Conservation (phyloP, 768 basidiomycete genomes). For the Agrocybe pediades region DNA sequence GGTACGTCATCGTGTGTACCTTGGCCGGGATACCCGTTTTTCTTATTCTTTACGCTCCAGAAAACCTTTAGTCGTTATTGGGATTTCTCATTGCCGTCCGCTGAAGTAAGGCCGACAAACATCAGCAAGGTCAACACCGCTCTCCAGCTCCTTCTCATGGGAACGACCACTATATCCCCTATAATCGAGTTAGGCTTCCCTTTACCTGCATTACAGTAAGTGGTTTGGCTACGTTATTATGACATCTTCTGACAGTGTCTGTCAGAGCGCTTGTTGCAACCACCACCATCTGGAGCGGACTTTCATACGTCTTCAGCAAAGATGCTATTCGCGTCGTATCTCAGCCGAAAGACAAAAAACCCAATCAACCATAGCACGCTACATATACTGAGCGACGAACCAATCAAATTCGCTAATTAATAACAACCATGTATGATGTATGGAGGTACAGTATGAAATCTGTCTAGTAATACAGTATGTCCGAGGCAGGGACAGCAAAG, state of each 20-base stretch:
- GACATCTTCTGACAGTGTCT: slow-evolving; percentile 2
- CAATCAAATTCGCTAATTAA: not conserved
- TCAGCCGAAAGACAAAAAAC: slow-evolving; percentile 14
- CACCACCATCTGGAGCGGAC: slow-evolving; percentile 91
- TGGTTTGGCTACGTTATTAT: slow-evolving; percentile 13
- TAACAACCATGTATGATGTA: not conserved
- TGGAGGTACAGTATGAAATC: slow-evolving; percentile 14
- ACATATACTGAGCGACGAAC: not conserved
- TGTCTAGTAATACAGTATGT: slow-evolving; percentile 15
- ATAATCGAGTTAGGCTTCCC: slow-evolving; percentile 56
- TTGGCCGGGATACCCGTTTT: not conserved
- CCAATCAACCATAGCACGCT: slow-evolving; percentile 11
- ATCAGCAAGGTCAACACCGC: slow-evolving; percentile 98
- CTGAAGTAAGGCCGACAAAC: slow-evolving; percentile 89
- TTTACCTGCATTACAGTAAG: slow-evolving; percentile 77
- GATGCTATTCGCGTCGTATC: slow-evolving; percentile 66
- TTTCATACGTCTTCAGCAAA: slow-evolving; percentile 78
- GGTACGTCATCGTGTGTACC: slow-evolving; percentile 45
- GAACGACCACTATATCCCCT: slow-evolving; percentile 81
- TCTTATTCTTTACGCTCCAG: slow-evolving; percentile 35
- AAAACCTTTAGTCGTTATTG: slow-evolving; percentile 94
- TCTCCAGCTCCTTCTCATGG: slow-evolving; percentile 91
- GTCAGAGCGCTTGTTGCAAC: slow-evolving; percentile 81
- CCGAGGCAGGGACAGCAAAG: slow-evolving; percentile 2
- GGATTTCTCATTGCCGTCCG: slow-evolving; percentile 95